These are phyloP conservation scores for Adansonia grandidieri DNA, from an alignment of 441 rosid genomes.

Conservation along the genomic window DNA sequence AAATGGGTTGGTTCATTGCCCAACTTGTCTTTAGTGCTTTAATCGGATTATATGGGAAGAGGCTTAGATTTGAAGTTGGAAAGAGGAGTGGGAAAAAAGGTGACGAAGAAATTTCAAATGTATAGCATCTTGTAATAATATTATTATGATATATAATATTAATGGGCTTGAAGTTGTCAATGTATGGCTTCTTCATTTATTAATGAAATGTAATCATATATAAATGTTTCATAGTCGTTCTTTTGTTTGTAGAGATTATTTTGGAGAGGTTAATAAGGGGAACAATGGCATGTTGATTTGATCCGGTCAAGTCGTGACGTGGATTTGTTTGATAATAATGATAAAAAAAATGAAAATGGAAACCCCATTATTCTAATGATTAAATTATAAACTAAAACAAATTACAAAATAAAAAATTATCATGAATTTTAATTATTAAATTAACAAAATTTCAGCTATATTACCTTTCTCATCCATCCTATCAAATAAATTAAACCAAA, in stretches of 20 bases:
- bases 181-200: neutral
- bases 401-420: too few relatives aligned
- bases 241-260: neutral
- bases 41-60: neutral
- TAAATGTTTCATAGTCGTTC: neutral
- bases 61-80: neutral
- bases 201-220: neutral
- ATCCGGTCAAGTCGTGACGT: too few relatives aligned
- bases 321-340: too few relatives aligned
- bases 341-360: too few relatives aligned
- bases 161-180: neutral
- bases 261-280: neutral
- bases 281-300: too few relatives aligned
- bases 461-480: too few relatives aligned
- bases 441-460: too few relatives aligned
- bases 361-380: too few relatives aligned
- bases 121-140: neutral
- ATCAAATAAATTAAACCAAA: neutral
- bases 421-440: too few relatives aligned
- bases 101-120: neutral
- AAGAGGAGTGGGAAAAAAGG: neutral
- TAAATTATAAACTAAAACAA: too few relatives aligned
- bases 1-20: slow-evolving; percentile 77
- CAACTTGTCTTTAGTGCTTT: slow-evolving; percentile 48
- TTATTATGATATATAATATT: too few relatives aligned